A percentile compares a stretch with the other conserved stretches of the same genome.
Conservation (phyloP, 179 eudicot genomes). For the Silene noctiflora region DNA sequence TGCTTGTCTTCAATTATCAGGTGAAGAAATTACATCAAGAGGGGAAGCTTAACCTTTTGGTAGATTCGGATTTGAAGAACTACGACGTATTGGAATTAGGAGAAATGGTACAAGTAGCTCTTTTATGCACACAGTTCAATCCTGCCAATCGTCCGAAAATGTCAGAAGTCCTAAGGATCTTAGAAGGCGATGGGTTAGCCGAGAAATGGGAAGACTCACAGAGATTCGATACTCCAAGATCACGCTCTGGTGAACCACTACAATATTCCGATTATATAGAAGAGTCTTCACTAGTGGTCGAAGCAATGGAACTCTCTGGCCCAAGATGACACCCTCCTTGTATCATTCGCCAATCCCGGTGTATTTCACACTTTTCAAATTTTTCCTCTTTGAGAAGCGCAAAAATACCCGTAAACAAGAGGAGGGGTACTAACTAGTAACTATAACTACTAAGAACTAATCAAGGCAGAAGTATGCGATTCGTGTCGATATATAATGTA, state of each 20-base stretch:
- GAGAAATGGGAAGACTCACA: slow-evolving; percentile 67
- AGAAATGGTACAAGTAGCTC: slow-evolving; percentile 78
- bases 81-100: slow-evolving; percentile 57
- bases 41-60: slow-evolving; percentile 52
- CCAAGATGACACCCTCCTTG: slow-evolving; percentile 43
- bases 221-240: slow-evolving; percentile 45
- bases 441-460: neutral
- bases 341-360: neutral
- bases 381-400: neutral
- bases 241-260: slow-evolving; percentile 43
- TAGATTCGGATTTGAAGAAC: slow-evolving; percentile 60
- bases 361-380: too few species aligned
- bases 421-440: neutral
- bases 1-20: slow-evolving; percentile 30
- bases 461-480: neutral
- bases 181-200: slow-evolving; percentile 77
- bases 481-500: slow-evolving; percentile 22
- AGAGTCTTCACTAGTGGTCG: slow-evolving; percentile 70
- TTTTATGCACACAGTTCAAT: slow-evolving; percentile 66
- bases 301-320: slow-evolving; percentile 87
- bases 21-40: slow-evolving; percentile 74
- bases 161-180: slow-evolving; percentile 69
- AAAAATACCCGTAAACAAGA: neutral
- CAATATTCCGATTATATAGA: slow-evolving; percentile 79
- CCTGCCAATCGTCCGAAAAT: slow-evolving; percentile 74